phyloP scores from a whole-genome alignment of 2,329 filamentous ascomycete genomes.

The Colletotrichum magnum region DNA sequence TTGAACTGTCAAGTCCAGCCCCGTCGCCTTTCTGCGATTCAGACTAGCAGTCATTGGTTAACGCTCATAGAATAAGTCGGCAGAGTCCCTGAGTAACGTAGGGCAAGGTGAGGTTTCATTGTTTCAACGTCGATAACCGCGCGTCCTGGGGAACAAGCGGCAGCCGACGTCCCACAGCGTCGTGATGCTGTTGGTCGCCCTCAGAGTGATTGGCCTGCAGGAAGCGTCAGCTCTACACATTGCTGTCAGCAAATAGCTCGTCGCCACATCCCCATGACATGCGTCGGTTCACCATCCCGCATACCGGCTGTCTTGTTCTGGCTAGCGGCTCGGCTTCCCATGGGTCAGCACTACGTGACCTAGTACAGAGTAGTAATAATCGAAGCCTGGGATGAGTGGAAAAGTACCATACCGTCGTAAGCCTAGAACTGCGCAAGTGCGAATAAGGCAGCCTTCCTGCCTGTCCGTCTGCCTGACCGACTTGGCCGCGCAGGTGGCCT shows the following conservation, averaged over 20 bases:
- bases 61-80: too few species aligned
- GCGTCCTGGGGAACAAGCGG: background rate
- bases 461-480: background rate
- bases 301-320: background rate
- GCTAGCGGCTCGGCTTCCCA: conserved; percentile 4
- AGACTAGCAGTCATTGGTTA: too few species aligned
- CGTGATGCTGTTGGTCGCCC: background rate
- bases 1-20: too few species aligned
- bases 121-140: background rate
- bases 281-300: conserved; percentile 2
- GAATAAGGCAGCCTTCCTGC: background rate
- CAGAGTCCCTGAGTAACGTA: background rate
- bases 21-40: too few species aligned
- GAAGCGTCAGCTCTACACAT: conserved; percentile 3
- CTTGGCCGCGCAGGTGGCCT: background rate
- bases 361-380: background rate
- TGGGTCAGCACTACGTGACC: background rate
- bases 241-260: conserved; percentile 9
- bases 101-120: background rate
- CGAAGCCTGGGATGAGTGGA: conserved; percentile 1
- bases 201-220: conserved; percentile 1
- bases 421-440: background rate
- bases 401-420: background rate
- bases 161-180: conserved; percentile 1
- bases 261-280: conserved; percentile 24